Evolutionary conservation across 371 early-diverging fungal genomes (phyloP), one percentile per base, ranked within the genome.

Genomic region (Smittium culicis): DNA sequence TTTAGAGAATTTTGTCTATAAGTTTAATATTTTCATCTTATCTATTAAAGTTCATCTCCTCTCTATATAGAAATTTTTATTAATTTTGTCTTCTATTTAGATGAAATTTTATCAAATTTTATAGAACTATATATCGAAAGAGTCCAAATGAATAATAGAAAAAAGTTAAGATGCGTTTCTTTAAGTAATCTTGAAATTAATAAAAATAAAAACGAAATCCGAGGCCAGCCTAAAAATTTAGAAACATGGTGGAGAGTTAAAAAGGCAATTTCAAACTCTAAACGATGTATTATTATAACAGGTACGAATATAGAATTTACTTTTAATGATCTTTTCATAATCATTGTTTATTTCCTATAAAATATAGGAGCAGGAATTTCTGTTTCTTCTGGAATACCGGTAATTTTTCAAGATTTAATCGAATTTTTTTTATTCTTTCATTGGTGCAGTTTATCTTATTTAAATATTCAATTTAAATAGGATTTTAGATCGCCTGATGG

Each of bases 401-500:
- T 60, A 60, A 60, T 5, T 60, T 11, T 30, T 11, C 5, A 60
- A n/a, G n/a, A n/a, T n/a, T n/a, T n/a, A n/a, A n/a, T n/a, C n/a
- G n/a, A 8, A 45, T 45, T 45, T 20, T 45, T 45, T 45, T 45
- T 45, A 14, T 61, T 89, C 88, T 33, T 87, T 89, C 59, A 81
- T 84, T 65, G 82, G 84, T 70, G 90, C 92, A 34, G 92, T 91
- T 45, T 20, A 45, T 72, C 91, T 88, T 11, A 11, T 60, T 20
- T 34, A 11, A 5, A n/a, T n/a, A n/a, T n/a, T n/a, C n/a, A n/a
- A n/a, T 5, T 60, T 60, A 11, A 11, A 30, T 60, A 60, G 61
- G 92, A 92, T 71, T 92, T 92, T 70, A 86, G 92, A 27, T 91
- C 92, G 1, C 76, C 86, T 2, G 84, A 86, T 72, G 92, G 92